Evolutionary conservation across 306 rosid species (phyloP), one percentile per base, ranked within the genome.

Genomic region (Castanea mollissima): DNA sequence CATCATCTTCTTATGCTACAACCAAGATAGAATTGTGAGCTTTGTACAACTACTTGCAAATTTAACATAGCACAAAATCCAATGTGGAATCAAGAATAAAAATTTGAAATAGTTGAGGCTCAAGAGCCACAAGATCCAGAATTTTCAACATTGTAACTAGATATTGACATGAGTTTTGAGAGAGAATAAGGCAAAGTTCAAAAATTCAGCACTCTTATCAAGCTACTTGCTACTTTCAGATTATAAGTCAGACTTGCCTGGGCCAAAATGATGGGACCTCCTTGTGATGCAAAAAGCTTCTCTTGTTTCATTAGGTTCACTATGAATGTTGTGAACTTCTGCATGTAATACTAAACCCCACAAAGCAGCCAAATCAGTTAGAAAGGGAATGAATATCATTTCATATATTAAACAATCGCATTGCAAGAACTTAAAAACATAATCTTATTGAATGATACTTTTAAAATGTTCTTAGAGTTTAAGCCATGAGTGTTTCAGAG

Each of bases 201-300:
- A 5, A 21, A 76, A 73, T 49, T 25, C 25, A 23, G 32, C 67
- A 60, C 3, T 19, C 14, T 54, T 67, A 71, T 54, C 74, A 25
- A 78, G 74, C 19, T 25, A 49, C 46, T 8, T 41, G 46, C 46
- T 41, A 60, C 23, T 55, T 76, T 38, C 44, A 35, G 31, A 18
- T 69, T 14, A 55, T 57, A 77, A 41, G 78, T 52, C 79, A 21
- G 64, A 78, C 98, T 91, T 92, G 90, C 98, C 98, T 94, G 98
- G 54, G 98, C 79, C 85, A 94, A 88, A 84, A 94, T 92, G 76
- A 94, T 92, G 21, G 98, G 98, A 76, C 98, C 98, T 76, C 98
- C 98, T 84, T 94, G 98, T 14, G 97, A 85, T 7, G 94, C 87
- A 74, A 92, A 94, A 77, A 94, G 85, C 79, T 92, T 94, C 88